Conservation (phyloP, 352 stramenopile genomes). For the Phytophthora aleatoria region DNA sequence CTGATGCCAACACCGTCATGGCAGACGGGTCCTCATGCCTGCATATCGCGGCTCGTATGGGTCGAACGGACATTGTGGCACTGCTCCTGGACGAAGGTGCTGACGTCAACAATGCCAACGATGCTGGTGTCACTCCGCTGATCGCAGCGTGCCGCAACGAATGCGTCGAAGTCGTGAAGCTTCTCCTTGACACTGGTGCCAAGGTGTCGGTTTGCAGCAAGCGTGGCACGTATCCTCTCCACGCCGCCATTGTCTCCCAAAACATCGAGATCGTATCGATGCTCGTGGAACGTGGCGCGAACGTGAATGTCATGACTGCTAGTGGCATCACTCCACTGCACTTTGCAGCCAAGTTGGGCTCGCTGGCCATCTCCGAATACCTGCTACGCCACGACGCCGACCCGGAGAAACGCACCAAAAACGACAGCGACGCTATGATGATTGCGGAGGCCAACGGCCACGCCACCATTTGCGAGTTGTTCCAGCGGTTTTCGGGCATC, state of each 20-base stretch:
- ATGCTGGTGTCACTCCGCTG: conserved; percentile 69
- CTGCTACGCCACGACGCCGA: conserved; percentile 71
- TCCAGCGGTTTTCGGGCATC: conserved; percentile 53
- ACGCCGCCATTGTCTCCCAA: conserved; percentile 71
- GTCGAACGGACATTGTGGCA: conserved; percentile 61
- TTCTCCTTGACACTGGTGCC: conserved; percentile 55
- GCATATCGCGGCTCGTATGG: conserved; percentile 76
- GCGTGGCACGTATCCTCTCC: conserved; percentile 63
- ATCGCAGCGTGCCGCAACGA: conserved; percentile 75
- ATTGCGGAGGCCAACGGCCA: conserved; percentile 75
- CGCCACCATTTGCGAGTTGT: conserved; percentile 63
- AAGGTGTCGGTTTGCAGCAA: conserved; percentile 50
- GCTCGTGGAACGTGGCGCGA: conserved; percentile 60
- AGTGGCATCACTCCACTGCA: conserved; percentile 81
- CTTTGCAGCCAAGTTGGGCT: conserved; percentile 73
- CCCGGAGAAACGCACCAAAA: conserved; percentile 71
- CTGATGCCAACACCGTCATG: conserved; percentile 63
- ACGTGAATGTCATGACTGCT: conserved; percentile 71
- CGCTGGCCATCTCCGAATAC: conserved; percentile 61
- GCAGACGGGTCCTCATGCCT: conserved; percentile 70
- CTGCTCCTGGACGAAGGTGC: conserved; percentile 72
- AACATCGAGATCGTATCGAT: conserved; percentile 71
- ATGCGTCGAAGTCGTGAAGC: conserved; percentile 56
- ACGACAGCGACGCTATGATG: conserved; percentile 78
- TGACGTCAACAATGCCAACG: conserved; percentile 63